A percentile compares a stretch with the other conserved stretches of the same genome.
Conservation (phyloP, 345 rosid genomes). For the Moricandia arvensis region DNA sequence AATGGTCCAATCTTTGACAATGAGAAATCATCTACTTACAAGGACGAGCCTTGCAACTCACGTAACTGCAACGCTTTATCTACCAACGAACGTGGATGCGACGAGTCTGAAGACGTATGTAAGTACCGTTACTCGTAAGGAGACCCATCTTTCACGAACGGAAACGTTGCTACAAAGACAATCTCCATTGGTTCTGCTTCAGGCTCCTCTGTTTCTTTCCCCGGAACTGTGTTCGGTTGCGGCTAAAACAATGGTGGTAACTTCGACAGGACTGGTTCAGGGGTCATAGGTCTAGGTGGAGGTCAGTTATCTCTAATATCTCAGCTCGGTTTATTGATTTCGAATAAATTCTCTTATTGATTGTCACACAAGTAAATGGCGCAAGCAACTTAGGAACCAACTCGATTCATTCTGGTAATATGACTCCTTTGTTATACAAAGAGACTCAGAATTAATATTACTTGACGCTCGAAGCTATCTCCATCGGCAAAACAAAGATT, state of each 20-base stretch:
- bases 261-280: slow-evolving; percentile 39
- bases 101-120: slow-evolving; percentile 20
- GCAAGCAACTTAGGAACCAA: too few relatives aligned
- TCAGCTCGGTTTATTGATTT: slow-evolving; percentile 44
- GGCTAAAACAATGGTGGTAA: slow-evolving; percentile 45
- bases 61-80: too few relatives aligned
- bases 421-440: too few relatives aligned
- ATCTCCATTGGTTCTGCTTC: slow-evolving; percentile 42
- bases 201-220: slow-evolving; percentile 40
- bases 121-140: slow-evolving; percentile 39
- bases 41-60: slow-evolving; percentile 39
- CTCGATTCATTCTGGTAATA: too few relatives aligned
- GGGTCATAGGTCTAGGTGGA: slow-evolving; percentile 60
- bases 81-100: slow-evolving; percentile 26
- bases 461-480: too few relatives aligned
- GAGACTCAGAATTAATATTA: too few relatives aligned
- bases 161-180: slow-evolving; percentile 47
- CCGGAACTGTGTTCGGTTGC: slow-evolving; percentile 46
- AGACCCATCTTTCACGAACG: slow-evolving; percentile 40
- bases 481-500: too few relatives aligned
- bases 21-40: slow-evolving; percentile 43
- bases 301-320: slow-evolving; percentile 49
- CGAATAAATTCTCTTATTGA: slow-evolving; percentile 61
- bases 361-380: slow-evolving; percentile 51
- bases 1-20: slow-evolving; percentile 49